phyloP scores from a whole-genome alignment of 148 eudicot genomes.

The Polygonum maritimum region DNA sequence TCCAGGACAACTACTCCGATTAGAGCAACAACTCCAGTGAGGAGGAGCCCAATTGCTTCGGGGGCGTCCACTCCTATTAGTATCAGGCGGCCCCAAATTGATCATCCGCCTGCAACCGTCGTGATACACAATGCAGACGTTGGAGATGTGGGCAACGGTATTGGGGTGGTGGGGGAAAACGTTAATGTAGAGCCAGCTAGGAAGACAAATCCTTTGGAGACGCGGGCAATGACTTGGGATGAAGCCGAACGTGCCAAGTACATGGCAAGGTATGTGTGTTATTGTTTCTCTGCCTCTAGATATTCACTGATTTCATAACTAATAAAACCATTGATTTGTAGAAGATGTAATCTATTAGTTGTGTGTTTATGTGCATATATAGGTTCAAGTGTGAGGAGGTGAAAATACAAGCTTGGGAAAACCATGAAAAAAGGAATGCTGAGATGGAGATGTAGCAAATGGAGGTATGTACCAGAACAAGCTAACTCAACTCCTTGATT shows the following conservation, averaged over 20 bases:
- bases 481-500: too few species aligned
- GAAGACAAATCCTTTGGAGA: constrained; percentile 17
- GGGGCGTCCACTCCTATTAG: constrained; percentile 56
- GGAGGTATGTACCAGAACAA: constrained; percentile 31
- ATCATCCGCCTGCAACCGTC: too few species aligned
- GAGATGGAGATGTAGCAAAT: constrained; percentile 88
- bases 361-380: constrained; percentile 7
- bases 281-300: too few species aligned
- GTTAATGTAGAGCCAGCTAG: constrained; percentile 18
- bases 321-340: too few species aligned
- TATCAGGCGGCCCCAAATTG: constrained; percentile 14
- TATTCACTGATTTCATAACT: background rate
- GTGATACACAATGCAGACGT: constrained; percentile 12
- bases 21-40: constrained; percentile 61
- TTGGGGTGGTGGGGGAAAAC: constrained; percentile 17
- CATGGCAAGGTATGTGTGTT: constrained; percentile 56
- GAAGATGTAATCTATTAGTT: background rate
- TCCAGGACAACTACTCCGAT: constrained; percentile 84
- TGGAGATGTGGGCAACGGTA: constrained; percentile 3
- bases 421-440: constrained; percentile 87
- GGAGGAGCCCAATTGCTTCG: constrained; percentile 67
- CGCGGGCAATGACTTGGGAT: too few species aligned
- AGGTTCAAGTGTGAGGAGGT: constrained; percentile 90
- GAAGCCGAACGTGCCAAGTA: constrained; percentile 84
- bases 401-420: constrained; percentile 94